Evolutionary conservation across 129 eudicot species (phyloP).

Genomic region (Logfia minima): DNA sequence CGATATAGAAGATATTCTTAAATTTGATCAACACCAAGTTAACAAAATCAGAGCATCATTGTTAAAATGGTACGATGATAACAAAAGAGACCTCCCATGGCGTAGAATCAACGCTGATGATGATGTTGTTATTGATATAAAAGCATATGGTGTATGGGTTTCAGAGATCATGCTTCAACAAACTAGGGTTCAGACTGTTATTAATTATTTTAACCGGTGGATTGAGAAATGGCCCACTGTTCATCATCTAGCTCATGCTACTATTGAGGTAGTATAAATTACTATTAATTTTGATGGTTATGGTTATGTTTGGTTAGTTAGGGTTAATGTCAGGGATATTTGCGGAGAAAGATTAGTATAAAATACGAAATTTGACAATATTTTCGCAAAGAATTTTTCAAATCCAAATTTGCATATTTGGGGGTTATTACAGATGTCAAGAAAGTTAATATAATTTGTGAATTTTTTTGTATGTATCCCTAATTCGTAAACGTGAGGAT

Average conservation of each 20-base stretch:
- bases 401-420: too few species aligned
- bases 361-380: too few species aligned
- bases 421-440: too few species aligned
- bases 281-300: background rate
- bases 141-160: slow-evolving; percentile 96
- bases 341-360: background rate
- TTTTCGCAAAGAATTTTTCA: too few species aligned
- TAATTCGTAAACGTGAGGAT: too few species aligned
- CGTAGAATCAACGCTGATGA: slow-evolving; percentile 45
- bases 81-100: slow-evolving; percentile 96
- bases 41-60: slow-evolving; percentile 61
- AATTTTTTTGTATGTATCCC: too few species aligned
- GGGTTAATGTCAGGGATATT: background rate
- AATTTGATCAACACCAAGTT: slow-evolving; percentile 44
- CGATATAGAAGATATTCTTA: slow-evolving; percentile 70
- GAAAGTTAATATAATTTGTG: too few species aligned
- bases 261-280: slow-evolving; percentile 58
- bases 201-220: slow-evolving; percentile 78
- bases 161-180: slow-evolving; percentile 98
- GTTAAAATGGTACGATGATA: slow-evolving; percentile 75
- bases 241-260: slow-evolving; percentile 72
- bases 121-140: slow-evolving; percentile 43
- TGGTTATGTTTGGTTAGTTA: background rate
- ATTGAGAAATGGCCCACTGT: slow-evolving; percentile 89
- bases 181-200: slow-evolving; percentile 87